Evolutionary conservation across 2,329 filamentous ascomycete genomes (phyloP).

Genomic region (Penicillium sp.): DNA sequence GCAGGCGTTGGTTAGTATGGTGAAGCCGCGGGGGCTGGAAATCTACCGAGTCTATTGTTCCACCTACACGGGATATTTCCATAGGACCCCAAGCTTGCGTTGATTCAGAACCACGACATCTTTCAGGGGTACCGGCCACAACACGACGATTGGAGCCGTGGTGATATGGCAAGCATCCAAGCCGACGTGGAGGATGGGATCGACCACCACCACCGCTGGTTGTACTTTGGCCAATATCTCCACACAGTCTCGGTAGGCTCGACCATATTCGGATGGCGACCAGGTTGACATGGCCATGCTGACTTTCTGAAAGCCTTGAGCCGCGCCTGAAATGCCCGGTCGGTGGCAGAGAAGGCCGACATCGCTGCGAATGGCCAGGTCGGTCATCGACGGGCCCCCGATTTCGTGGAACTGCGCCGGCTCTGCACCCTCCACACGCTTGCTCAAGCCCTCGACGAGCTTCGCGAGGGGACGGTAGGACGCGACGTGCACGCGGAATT

Average conservation of each 20-base stretch:
- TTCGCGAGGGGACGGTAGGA: constrained; percentile 41
- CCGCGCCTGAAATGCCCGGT: constrained; percentile 37
- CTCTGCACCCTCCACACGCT: constrained; percentile 11
- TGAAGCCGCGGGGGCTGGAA: background rate
- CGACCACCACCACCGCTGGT: constrained; percentile 45
- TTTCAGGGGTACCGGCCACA: constrained; percentile 49
- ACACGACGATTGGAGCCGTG: constrained; percentile 35
- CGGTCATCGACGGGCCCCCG: constrained; percentile 31
- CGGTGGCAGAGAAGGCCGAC: constrained; percentile 28
- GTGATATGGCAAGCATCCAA: constrained; percentile 44
- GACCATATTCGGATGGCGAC: constrained; percentile 42
- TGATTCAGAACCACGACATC: constrained; percentile 43
- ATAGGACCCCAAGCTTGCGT: constrained; percentile 31
- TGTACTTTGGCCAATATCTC: constrained; percentile 39
- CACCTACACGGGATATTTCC: constrained; percentile 37
- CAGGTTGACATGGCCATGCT: constrained; percentile 35
- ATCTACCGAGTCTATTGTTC: background rate
- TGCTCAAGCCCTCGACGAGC: constrained; percentile 30
- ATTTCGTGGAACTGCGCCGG: constrained; percentile 36
- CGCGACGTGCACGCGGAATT: constrained; percentile 47
- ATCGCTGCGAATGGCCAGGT: constrained; percentile 34
- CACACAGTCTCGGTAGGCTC: constrained; percentile 40
- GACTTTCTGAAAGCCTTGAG: constrained; percentile 32
- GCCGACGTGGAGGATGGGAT: constrained; percentile 46
- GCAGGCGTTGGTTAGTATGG: background rate